These are phyloP conservation scores for Polygonum aviculare DNA, from an alignment of 148 eudicot genomes.

Conservation along the genomic window DNA sequence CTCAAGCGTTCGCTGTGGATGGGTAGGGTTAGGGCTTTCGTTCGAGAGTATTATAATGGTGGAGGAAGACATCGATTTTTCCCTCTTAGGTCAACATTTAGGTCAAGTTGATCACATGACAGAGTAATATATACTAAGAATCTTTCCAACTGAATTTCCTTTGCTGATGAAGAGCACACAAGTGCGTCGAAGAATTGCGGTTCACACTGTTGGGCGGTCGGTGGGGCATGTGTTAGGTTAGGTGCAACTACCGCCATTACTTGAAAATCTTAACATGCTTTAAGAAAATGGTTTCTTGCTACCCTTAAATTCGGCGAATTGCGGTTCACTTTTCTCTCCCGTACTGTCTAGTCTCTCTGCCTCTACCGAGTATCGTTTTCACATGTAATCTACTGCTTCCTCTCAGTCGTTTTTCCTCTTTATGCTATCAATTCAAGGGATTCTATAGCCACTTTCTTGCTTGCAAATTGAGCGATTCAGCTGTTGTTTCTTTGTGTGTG, in stretches of 20 bases:
- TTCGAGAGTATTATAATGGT: too few species aligned
- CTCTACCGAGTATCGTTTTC: not conserved
- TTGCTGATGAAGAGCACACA: not conserved
- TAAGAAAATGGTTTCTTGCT: not conserved
- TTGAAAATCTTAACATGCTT: not conserved
- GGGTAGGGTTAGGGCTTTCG: too few species aligned
- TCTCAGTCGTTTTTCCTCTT: not conserved
- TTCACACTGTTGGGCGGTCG: not conserved
- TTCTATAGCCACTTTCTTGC: not conserved
- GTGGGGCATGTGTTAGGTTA: not conserved
- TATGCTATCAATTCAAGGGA: not conserved
- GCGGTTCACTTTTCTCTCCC: not conserved
- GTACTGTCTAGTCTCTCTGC: not conserved
- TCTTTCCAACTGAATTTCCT: too few species aligned
- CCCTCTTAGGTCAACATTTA: too few species aligned
- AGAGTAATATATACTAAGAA: too few species aligned
- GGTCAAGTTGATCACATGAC: too few species aligned
- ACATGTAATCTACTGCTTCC: not conserved
- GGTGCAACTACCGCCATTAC: slow-evolving; percentile 7
- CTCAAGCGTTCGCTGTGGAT: too few species aligned
- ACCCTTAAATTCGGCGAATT: not conserved
- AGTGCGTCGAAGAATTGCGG: not conserved
- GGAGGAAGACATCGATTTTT: too few species aligned
- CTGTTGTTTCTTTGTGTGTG: not conserved
- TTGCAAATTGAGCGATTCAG: not conserved